A percentile compares a stretch with the other conserved stretches of the same genome.
Evolutionary conservation across 208 protist species (phyloP).

Genomic region (Leishmania gerbilli): DNA sequence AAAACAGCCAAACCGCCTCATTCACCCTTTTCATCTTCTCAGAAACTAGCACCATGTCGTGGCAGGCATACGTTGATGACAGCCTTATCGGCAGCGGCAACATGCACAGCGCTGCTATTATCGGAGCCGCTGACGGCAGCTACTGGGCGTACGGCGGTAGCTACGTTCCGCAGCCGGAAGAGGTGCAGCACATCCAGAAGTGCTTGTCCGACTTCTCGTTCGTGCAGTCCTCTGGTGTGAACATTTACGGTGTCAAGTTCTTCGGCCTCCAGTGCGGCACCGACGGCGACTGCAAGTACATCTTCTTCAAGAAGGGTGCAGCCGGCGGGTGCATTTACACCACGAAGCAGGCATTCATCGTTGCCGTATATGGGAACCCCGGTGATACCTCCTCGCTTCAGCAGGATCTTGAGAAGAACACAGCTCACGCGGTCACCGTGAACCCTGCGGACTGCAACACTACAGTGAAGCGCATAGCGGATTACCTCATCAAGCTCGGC

Average conservation of each 20-base stretch:
- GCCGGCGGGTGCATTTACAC: slow-evolving; percentile 87
- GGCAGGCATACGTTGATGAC: slow-evolving; percentile 88
- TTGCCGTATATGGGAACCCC: slow-evolving; percentile 86
- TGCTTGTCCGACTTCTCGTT: slow-evolving; percentile 65
- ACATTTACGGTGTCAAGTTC: slow-evolving; percentile 85
- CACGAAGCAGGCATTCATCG: slow-evolving; percentile 81
- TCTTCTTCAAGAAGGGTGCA: slow-evolving; percentile 90
- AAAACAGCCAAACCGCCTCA: not conserved
- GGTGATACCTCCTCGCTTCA: slow-evolving; percentile 55
- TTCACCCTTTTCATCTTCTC: not conserved
- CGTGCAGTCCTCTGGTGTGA: slow-evolving; percentile 75
- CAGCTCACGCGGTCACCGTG: slow-evolving; percentile 42
- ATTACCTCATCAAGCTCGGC: slow-evolving; percentile 87
- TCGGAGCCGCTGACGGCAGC: slow-evolving; percentile 78
- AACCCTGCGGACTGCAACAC: slow-evolving; percentile 89
- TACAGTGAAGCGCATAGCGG: slow-evolving; percentile 83
- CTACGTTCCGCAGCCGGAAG: slow-evolving; percentile 85
- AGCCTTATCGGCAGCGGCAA: slow-evolving; percentile 83
- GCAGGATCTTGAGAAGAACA: slow-evolving; percentile 56
- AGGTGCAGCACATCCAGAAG: slow-evolving; percentile 82
- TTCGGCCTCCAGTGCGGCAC: slow-evolving; percentile 78
- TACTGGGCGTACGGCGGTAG: slow-evolving; percentile 90
- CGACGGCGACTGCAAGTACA: slow-evolving; percentile 78
- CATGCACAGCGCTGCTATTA: slow-evolving; percentile 90
- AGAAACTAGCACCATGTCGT: slow-evolving; percentile 59